Base-by-base conservation (phyloP, 1,139 yeast species). In the Wickerhamomyces sp. region DNA sequence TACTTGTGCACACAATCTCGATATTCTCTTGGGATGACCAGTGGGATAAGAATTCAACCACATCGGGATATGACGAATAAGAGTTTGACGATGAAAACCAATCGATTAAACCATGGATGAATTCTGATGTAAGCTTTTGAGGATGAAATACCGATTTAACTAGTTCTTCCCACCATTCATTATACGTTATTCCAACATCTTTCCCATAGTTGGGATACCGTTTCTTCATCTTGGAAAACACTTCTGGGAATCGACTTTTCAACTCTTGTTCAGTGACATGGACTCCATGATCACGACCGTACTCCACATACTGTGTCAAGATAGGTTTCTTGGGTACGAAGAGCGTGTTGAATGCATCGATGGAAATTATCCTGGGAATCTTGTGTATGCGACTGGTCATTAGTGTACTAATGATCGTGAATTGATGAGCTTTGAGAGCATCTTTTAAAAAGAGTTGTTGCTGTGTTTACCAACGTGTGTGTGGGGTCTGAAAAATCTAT, bases 321-420 rank as follows among this genome's bases (percentile, higher is more conserved):
- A 80, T 70, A 0, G 83, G 74, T 16, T 57, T 58, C n/a, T 60
- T 62, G 2, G 87, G 83, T 0, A 71, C 61, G 51, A 78, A 79
- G 9, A 81, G 54, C 0, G 88, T 80, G 29, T 77, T 79, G 56
- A 78, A 80, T 0, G 79, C 81, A 57, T 81, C 89, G 41, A 81
- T 69, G 1, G 87, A 75, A 0, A 81, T 57, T 12, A 78, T 53
- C 26, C 61, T 62, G 3, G 85, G 84, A 27, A 57, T 11, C 16
- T 14, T 22, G n/a, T n/a, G n/a, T n/a, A n/a, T n/a, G n/a, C n/a
- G n/a, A n/a, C n/a, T n/a, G n/a, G n/a, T n/a, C n/a, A n/a, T n/a
- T n/a, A n/a, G n/a, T n/a, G n/a, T n/a, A n/a, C n/a, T n/a, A n/a
- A n/a, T n/a, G n/a, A n/a, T n/a, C n/a, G n/a, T n/a, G n/a, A n/a